Evolutionary conservation across 2,329 filamentous ascomycete species (phyloP).

Genomic region (Penicillium sp.): DNA sequence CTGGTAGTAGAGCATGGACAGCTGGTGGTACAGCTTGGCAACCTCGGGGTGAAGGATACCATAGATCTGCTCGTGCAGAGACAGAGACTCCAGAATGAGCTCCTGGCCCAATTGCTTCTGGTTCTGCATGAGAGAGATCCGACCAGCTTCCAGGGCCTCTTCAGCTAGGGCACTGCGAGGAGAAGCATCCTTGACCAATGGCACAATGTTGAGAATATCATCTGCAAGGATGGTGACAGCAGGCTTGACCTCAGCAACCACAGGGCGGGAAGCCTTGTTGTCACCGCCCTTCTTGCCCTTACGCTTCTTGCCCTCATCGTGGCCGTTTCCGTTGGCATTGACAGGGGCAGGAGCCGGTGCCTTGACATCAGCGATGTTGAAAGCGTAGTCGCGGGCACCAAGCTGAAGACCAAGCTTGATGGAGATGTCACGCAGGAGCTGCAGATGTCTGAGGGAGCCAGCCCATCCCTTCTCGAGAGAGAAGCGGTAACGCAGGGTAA

Average conservation of each 20-base stretch:
- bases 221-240: slow-evolving; percentile 73
- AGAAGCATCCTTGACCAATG: slow-evolving; percentile 89
- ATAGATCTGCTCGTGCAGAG: slow-evolving; percentile 97
- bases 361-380: slow-evolving; percentile 53
- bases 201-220: slow-evolving; percentile 90
- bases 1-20: slow-evolving; percentile 95
- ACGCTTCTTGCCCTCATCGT: slow-evolving; percentile 52
- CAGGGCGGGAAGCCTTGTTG: slow-evolving; percentile 48
- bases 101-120: slow-evolving; percentile 97
- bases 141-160: slow-evolving; percentile 91
- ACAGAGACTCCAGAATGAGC: slow-evolving; percentile 90
- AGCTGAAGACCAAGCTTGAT: slow-evolving; percentile 90
- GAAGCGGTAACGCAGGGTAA: slow-evolving; percentile 74
- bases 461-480: slow-evolving; percentile 69
- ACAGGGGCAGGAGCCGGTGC: slow-evolving; percentile 39
- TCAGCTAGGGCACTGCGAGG: slow-evolving; percentile 89
- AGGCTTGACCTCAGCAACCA: slow-evolving; percentile 46
- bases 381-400: slow-evolving; percentile 73
- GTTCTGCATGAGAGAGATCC: slow-evolving; percentile 92
- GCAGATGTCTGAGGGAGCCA: slow-evolving; percentile 68
- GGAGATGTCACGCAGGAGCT: slow-evolving; percentile 84
- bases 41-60: slow-evolving; percentile 96
- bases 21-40: slow-evolving; percentile 87
- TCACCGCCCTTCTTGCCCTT: slow-evolving; percentile 61
- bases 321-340: slow-evolving; percentile 32